These are phyloP conservation scores for Blepharisma undulans DNA, from an alignment of 169 alveolate genomes.

Conservation along the genomic window DNA sequence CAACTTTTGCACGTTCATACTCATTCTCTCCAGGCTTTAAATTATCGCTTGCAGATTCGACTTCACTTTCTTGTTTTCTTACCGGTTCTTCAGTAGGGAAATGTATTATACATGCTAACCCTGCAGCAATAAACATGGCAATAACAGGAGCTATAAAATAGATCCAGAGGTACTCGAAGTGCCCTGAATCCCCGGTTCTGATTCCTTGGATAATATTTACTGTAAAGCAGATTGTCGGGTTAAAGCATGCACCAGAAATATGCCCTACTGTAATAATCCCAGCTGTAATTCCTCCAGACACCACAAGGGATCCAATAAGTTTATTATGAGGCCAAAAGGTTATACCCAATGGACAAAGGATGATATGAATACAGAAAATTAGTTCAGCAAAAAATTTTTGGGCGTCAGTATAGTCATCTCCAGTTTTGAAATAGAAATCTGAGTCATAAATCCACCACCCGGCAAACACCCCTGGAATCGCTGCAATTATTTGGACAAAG, in stretches of 20 bases:
- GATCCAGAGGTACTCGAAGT: not conserved
- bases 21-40: not conserved
- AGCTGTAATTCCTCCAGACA: not conserved
- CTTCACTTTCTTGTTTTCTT: not conserved
- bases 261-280: constrained; percentile 2
- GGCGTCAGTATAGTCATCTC: not conserved
- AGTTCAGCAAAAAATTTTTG: constrained; percentile 7
- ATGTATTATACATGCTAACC: not conserved
- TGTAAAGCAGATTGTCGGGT: not conserved
- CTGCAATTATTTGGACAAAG: not conserved
- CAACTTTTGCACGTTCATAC: not conserved
- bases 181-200: not conserved
- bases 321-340: not conserved
- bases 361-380: not conserved
- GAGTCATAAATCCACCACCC: not conserved
- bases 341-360: not conserved
- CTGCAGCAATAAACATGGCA: not conserved
- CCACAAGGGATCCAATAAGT: not conserved
- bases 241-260: constrained; percentile 25
- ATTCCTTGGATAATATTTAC: not conserved
- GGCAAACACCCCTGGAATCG: not conserved
- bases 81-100: not conserved
- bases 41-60: not conserved
- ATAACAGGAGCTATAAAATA: not conserved
- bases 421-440: not conserved